Percentiles rank a stretch among this genome's conserved stretches.
Evolutionary conservation across 805 yeast genomes (phyloP).

Genomic region (Hyphopichia homilentoma): DNA sequence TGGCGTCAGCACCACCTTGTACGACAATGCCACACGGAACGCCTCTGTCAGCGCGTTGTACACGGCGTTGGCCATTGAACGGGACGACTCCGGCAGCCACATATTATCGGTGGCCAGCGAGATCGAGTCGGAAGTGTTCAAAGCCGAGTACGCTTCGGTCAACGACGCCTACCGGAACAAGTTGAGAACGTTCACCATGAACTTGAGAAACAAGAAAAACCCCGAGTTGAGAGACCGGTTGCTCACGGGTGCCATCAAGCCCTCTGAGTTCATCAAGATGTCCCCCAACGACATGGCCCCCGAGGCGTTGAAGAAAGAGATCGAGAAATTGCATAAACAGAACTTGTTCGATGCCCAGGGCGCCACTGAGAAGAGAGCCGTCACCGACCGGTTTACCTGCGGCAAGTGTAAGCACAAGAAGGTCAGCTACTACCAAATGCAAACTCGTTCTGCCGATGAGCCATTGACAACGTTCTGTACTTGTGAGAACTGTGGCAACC

Average conservation of each 20-base stretch:
- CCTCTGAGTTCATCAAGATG: slow-evolving; percentile 71
- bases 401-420: slow-evolving; percentile 97
- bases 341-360: slow-evolving; percentile 96
- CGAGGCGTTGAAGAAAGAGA: slow-evolving; percentile 78
- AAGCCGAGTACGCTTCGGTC: slow-evolving; percentile 53
- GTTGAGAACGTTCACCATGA: slow-evolving; percentile 82
- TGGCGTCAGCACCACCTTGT: slow-evolving; percentile 65
- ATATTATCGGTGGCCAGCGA: slow-evolving; percentile 62
- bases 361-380: slow-evolving; percentile 92
- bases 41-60: slow-evolving; percentile 80
- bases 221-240: slow-evolving; percentile 76
- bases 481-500: slow-evolving; percentile 94
- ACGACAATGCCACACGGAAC: slow-evolving; percentile 78
- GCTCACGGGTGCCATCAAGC: slow-evolving; percentile 59
- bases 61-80: slow-evolving; percentile 83
- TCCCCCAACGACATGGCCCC: slow-evolving; percentile 95
- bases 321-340: slow-evolving; percentile 80
- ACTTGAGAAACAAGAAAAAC: slow-evolving; percentile 83
- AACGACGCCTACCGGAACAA: slow-evolving; percentile 71
- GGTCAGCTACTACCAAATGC: slow-evolving; percentile 96
- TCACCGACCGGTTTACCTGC: slow-evolving; percentile 94
- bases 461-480: slow-evolving; percentile 98
- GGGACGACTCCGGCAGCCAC: slow-evolving; percentile 53
- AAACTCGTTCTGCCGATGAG: slow-evolving; percentile 98
- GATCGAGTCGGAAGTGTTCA: slow-evolving; percentile 71